Base-by-base conservation (phyloP, 257 asterid species). In the Salvia hispanica region DNA sequence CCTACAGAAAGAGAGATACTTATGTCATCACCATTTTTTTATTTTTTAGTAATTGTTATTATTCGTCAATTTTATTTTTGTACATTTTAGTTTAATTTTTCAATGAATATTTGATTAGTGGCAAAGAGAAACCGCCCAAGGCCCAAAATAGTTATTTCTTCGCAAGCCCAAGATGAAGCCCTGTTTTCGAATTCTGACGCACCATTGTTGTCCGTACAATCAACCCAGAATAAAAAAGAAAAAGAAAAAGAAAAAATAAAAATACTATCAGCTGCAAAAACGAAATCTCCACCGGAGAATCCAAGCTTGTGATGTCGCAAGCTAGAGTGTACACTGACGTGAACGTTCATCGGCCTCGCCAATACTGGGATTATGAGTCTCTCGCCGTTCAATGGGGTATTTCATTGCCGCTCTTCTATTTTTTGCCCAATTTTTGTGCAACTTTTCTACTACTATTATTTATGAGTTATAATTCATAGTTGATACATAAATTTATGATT, bases 351-450 rank as follows among this genome's bases (percentile, higher is more conserved):
- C 82, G 84, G 34, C 84, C 85, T 57, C 79, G 81, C 44, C 85
- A 83, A 42, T 83, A 83, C 67, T 83, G 85, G 88, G 88, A 83
- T 48, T 83, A 83, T 68, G 88, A 83, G 77, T 72, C 85, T 47
- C 81, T 83, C 80, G 58, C 76, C 77, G 85, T 83, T 67, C 84
- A 80, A 73, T 83, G 88, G 88, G 88, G 88, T 83, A 80, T 47
- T 61, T 40, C 9, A 16, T 15, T 15, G 13, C 33, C 13, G 15
- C 16, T 39, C 47, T 58, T 37, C 16, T 3, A 33, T 37, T 18
- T 10, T 15, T 40, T 11, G 18, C 66, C 66, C 62, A 40, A 72
- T 13, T 65, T 28, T 28, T 4, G 56, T 25, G 28, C 11, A 34
- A 39, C 2, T 43, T 63, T 33, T 2, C 3, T 25, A n/a, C n/a